Base-by-base conservation (phyloP, 768 basidiomycete species). In the Lactarius akahatsu region DNA sequence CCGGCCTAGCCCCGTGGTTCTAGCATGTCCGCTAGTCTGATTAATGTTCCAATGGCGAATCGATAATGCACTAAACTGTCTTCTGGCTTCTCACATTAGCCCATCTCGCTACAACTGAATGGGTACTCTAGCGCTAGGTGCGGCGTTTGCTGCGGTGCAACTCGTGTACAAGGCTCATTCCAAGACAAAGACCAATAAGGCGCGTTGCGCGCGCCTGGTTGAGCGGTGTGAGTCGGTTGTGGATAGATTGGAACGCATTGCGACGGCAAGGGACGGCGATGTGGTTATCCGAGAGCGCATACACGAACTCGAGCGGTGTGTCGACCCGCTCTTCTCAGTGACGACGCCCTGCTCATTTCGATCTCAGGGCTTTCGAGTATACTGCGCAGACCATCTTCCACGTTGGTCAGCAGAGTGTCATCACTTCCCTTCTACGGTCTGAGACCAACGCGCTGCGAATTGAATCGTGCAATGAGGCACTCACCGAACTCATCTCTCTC, bases 161-260 rank as follows among this genome's bases (percentile, higher is more conserved):
- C 64, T 70, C 20, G 67, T 70, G 41, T 62, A 70, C 30, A 68
- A 65, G 28, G 68, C 68, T 11, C 61, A 69, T 57, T 56, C 64
- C 38, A 70, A 70, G 57, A 62, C 69, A 18, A 70, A 63, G 43
- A 70, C 63, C 5, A 70, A 62, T 55, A 69, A 55, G 61, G 61
- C 64, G 9, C 69, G 69, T 26, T 70, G 69, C 41, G 68, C 69
- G 45, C 69, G 68, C 32, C 64, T 70, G 30, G 69, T 70, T 47
- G 68, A 65, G 45, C 70, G 68, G 11, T 70, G 70, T 40, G 64
- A 70, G 38, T 36, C 62, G 30, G 57, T 69, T 30, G 41, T 70
- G 38, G 68, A 69, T 32, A 65, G 62, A 34, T 38, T 70, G 18
- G 64, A 66, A 59, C 61, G 64, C 26, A 43, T 70, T 47, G 61